phyloP scores from a whole-genome alignment of 1,284 basidiomycete species.

The Austroboletus novae-zelandiae region DNA sequence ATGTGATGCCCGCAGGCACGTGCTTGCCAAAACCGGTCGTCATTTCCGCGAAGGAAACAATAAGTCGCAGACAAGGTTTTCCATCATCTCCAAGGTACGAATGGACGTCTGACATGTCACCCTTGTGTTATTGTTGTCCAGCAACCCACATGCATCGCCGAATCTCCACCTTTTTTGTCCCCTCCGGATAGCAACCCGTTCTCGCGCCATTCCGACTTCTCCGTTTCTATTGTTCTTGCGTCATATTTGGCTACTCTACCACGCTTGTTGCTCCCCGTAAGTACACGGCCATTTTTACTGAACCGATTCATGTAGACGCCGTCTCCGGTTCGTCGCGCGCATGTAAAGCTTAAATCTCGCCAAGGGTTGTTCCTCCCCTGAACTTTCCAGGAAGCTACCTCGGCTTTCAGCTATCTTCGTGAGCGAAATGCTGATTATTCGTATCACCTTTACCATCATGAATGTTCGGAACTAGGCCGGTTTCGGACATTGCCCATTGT shows the following conservation, averaged over 20 bases:
- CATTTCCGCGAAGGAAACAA: constrained; percentile 21
- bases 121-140: constrained; percentile 23
- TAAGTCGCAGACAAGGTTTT: constrained; percentile 27
- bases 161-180: neutral
- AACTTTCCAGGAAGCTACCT: constrained; percentile 6
- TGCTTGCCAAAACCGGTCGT: constrained; percentile 6
- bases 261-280: constrained; percentile 11
- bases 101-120: constrained; percentile 19
- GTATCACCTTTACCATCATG: constrained; percentile 11
- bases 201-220: constrained; percentile 14
- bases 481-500: constrained; percentile 37
- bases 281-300: constrained; percentile 6
- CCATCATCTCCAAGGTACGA: constrained; percentile 26
- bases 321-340: constrained; percentile 7
- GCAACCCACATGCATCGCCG: constrained; percentile 5
- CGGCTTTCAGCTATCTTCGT: constrained; percentile 9
- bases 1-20: constrained; percentile 11
- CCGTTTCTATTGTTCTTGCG: constrained; percentile 25
- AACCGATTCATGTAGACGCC: constrained; percentile 3
- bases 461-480: constrained; percentile 34
- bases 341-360: constrained; percentile 16
- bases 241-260: constrained; percentile 10
- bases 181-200: constrained; percentile 13
- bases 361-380: constrained; percentile 11
- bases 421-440: constrained; percentile 19